A percentile compares a stretch with the other conserved stretches of the same genome.
These are phyloP conservation scores for Agaricales sp. DNA, from an alignment of 1,284 basidiomycete genomes.

Conservation along the genomic window DNA sequence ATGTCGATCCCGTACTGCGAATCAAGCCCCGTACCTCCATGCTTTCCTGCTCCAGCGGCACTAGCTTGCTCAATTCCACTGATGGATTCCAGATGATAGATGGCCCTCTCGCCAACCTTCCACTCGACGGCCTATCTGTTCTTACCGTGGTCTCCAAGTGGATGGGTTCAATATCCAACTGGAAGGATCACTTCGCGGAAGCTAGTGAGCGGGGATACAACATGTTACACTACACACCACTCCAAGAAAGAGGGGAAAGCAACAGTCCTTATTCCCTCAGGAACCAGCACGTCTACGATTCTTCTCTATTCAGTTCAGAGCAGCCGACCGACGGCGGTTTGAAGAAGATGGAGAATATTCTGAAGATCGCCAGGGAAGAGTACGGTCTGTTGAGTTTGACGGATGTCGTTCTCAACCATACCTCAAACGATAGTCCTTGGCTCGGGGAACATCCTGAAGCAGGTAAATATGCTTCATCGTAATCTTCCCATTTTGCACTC, in stretches of 20 bases:
- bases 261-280: conserved; percentile 88
- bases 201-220: conserved; percentile 86
- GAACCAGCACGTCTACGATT: conserved; percentile 78
- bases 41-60: conserved; percentile 38
- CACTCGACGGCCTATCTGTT: conserved; percentile 79
- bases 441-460: conserved; percentile 90
- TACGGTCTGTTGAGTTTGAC: conserved; percentile 84
- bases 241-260: conserved; percentile 83
- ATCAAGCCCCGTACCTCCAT: conserved; percentile 65
- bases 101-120: conserved; percentile 50
- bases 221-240: conserved; percentile 90
- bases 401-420: conserved; percentile 93
- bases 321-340: conserved; percentile 40
- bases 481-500: conserved; percentile 7
- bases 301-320: conserved; percentile 50
- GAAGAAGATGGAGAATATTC: conserved; percentile 46
- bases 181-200: conserved; percentile 74
- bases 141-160: conserved; percentile 90
- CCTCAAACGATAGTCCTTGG: conserved; percentile 88
- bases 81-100: neutral
- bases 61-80: conserved; percentile 26
- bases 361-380: conserved; percentile 67
- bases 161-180: conserved; percentile 80
- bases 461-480: conserved; percentile 44
- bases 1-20: conserved; percentile 83